Percentiles rank a stretch among this genome's conserved stretches.
Conservation (phyloP, 306 rosid genomes). For the Leucaena leucocephala region DNA sequence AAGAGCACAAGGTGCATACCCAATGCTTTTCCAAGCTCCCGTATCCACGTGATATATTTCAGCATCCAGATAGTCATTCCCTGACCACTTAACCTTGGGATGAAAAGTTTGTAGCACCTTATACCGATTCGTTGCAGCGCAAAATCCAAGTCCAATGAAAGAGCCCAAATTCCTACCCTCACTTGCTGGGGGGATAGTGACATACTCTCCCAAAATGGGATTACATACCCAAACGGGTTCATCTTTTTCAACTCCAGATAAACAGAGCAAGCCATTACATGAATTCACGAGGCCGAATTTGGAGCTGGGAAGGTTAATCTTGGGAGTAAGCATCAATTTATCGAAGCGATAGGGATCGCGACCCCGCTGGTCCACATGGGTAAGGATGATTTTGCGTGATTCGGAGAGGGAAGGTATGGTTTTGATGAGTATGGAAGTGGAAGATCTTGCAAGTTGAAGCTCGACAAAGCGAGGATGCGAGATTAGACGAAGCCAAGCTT, state of each 20-base stretch:
- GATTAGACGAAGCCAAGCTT: conserved; percentile 14
- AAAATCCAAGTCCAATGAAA: conserved; percentile 13
- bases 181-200: background rate
- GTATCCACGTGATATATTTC: conserved; percentile 18
- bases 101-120: conserved; percentile 8
- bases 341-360: conserved; percentile 5
- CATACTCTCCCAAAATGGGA: conserved; percentile 25
- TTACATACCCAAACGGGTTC: conserved; percentile 22
- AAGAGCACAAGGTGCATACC: conserved; percentile 20
- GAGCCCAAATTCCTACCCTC: conserved; percentile 11
- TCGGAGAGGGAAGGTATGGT: conserved; percentile 6
- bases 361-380: background rate
- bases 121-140: background rate
- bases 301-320: conserved; percentile 1
- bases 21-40: conserved; percentile 18
- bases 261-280: conserved; percentile 22
- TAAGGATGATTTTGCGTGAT: conserved; percentile 3
- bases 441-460: conserved; percentile 14
- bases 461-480: conserved; percentile 12
- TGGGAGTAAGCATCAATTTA: background rate
- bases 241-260: conserved; percentile 13
- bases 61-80: conserved; percentile 9
- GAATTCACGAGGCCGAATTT: conserved; percentile 13
- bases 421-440: conserved; percentile 5
- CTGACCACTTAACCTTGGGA: conserved; percentile 21